Evolutionary conservation across 2,329 filamentous ascomycete genomes (phyloP).

Genomic region (Pestalotiopsis fici): DNA sequence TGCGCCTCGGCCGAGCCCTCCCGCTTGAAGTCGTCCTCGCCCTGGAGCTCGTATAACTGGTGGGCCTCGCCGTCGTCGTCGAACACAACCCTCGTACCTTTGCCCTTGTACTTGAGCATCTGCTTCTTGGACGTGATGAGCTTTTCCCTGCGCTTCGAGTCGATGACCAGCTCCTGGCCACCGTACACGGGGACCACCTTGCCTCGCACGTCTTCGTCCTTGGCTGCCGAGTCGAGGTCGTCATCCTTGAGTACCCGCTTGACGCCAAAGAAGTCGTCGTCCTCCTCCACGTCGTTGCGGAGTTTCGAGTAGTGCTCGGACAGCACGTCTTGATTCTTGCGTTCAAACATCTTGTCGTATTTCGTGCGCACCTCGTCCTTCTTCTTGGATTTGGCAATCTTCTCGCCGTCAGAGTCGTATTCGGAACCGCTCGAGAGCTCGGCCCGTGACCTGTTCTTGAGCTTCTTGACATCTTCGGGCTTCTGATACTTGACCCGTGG

Average conservation of each 20-base stretch:
- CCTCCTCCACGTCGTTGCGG: slow-evolving; percentile 64
- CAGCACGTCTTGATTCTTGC: slow-evolving; percentile 92
- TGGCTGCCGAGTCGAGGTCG: slow-evolving; percentile 56
- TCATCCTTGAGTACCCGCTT: slow-evolving; percentile 83
- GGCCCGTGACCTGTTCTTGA: slow-evolving; percentile 82
- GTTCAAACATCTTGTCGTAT: slow-evolving; percentile 97
- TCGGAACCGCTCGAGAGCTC: slow-evolving; percentile 61
- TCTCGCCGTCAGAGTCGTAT: slow-evolving; percentile 56
- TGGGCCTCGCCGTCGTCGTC: slow-evolving; percentile 90
- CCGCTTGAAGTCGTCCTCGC: slow-evolving; percentile 77
- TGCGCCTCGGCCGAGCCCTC: slow-evolving; percentile 77
- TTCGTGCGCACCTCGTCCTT: slow-evolving; percentile 83
- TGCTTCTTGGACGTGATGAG: slow-evolving; percentile 95
- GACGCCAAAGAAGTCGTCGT: slow-evolving; percentile 82
- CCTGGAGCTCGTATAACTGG: slow-evolving; percentile 83
- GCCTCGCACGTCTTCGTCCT: slow-evolving; percentile 37
- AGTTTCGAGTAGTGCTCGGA: slow-evolving; percentile 93
- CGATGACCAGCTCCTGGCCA: slow-evolving; percentile 75
- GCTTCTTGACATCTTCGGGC: slow-evolving; percentile 80
- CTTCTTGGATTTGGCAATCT: slow-evolving; percentile 54
- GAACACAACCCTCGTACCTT: slow-evolving; percentile 82
- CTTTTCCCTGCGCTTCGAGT: slow-evolving; percentile 95
- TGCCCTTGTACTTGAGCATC: slow-evolving; percentile 85
- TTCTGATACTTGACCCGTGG: slow-evolving; percentile 93
- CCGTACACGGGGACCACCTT: slow-evolving; percentile 69